phyloP scores from a whole-genome alignment of 768 basidiomycete species.

The Hypholoma fasciculare region DNA sequence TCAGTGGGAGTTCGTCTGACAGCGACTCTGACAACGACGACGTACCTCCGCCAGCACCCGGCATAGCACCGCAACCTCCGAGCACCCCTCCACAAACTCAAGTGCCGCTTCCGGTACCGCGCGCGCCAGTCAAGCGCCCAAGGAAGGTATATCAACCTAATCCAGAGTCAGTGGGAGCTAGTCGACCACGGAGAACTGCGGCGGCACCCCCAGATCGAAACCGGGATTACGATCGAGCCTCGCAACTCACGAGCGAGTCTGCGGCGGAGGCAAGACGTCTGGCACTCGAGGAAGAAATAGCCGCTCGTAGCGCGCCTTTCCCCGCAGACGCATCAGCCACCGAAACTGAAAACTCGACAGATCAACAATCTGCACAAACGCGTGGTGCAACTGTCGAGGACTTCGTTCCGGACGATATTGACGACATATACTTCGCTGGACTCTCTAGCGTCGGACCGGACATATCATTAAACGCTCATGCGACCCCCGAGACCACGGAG shows the following conservation, averaged over 20 bases:
- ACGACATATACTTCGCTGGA: neutral
- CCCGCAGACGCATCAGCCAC: neutral
- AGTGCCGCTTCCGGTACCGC: neutral
- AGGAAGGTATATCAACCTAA: neutral
- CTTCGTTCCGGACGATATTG: neutral
- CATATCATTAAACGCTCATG: neutral
- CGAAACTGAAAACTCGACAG: neutral
- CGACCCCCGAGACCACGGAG: neutral
- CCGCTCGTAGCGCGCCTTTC: neutral
- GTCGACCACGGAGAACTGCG: neutral
- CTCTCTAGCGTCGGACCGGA: neutral
- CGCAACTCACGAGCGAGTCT: neutral
- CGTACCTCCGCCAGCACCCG: neutral
- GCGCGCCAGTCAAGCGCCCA: neutral
- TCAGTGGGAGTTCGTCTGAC: neutral
- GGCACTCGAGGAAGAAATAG: neutral
- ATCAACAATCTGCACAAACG: neutral
- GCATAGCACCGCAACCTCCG: neutral
- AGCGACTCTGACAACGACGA: neutral
- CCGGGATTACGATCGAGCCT: neutral
- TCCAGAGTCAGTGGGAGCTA: neutral
- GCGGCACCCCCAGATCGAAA: neutral
- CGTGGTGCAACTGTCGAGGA: neutral
- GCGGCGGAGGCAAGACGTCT: neutral
- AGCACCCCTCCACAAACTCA: neutral